Percentiles rank a stretch among this genome's conserved stretches.
These are phyloP conservation scores for Venturia nashicola DNA, from an alignment of 2,329 filamentous ascomycete genomes.

Conservation along the genomic window DNA sequence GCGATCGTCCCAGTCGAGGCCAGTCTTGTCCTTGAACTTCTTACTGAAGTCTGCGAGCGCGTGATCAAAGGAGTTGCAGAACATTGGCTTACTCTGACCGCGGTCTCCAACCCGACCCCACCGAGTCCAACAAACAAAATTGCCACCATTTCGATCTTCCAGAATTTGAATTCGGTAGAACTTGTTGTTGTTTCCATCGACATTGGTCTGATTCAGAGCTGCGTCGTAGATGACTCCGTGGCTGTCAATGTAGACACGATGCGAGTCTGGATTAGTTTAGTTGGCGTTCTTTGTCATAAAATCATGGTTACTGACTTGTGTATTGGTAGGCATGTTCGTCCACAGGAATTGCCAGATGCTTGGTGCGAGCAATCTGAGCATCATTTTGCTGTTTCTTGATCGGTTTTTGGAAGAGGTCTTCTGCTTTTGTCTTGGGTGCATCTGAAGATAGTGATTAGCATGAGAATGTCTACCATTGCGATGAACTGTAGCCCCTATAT, in stretches of 20 bases:
- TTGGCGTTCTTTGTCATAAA: neutral
- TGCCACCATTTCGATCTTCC: conserved; percentile 14
- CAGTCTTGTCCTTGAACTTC: conserved; percentile 47
- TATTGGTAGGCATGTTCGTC: conserved; percentile 5
- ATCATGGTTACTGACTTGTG: neutral
- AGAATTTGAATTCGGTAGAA: conserved; percentile 63
- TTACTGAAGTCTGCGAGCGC: conserved; percentile 36
- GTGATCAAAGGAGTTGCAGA: conserved; percentile 22
- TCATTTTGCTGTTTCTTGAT: conserved; percentile 6
- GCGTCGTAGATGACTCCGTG: conserved; percentile 63
- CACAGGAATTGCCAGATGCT: conserved; percentile 1
- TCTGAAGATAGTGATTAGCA: neutral
- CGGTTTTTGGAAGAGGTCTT: conserved; percentile 1
- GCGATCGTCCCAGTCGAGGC: conserved; percentile 38
- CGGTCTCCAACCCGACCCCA: conserved; percentile 64
- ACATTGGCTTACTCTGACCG: conserved; percentile 33
- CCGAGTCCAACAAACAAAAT: conserved; percentile 49
- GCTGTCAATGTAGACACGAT: conserved; percentile 52
- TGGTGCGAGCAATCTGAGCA: conserved; percentile 1
- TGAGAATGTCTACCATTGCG: neutral
- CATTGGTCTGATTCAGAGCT: conserved; percentile 66
- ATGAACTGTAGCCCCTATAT: neutral
- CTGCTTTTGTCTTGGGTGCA: neutral
- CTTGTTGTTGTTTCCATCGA: conserved; percentile 65
- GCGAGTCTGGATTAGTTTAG: conserved; percentile 10